Evolutionary conservation across 2,329 filamentous ascomycete genomes (phyloP).

Genomic region (Fusarium brevicatenulatum): DNA sequence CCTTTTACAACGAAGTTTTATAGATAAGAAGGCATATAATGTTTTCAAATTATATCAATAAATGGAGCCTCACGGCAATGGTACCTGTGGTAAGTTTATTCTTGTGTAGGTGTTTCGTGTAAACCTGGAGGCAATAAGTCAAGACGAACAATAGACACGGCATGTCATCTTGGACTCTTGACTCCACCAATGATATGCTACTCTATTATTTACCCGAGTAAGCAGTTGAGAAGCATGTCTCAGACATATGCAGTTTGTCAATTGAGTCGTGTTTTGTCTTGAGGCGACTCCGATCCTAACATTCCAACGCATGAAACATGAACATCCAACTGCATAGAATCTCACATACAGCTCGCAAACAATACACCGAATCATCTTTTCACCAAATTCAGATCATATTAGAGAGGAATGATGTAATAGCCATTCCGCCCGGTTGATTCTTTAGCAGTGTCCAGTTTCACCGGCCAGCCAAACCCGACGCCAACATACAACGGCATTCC

Average conservation of each 20-base stretch:
- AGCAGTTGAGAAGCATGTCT: neutral
- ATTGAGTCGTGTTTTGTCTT: neutral
- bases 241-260: neutral
- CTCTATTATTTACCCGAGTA: neutral
- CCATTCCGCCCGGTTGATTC: neutral
- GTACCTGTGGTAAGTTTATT: rapidly evolving
- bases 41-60: neutral
- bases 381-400: no score
- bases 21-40: neutral
- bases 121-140: neutral
- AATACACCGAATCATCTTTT: neutral
- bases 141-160: neutral
- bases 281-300: neutral
- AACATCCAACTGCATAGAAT: neutral
- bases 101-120: no score
- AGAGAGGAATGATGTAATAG: neutral
- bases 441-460: neutral
- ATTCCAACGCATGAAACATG: neutral
- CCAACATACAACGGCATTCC: neutral
- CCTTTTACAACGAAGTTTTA: neutral
- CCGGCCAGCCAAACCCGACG: neutral
- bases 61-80: rapidly evolving
- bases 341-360: neutral
- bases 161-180: neutral
- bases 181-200: neutral